Percentiles rank a stretch among this genome's conserved stretches.
Conservation (phyloP, 2,329 filamentous ascomycete genomes). For the Leptographium galeiforme region DNA sequence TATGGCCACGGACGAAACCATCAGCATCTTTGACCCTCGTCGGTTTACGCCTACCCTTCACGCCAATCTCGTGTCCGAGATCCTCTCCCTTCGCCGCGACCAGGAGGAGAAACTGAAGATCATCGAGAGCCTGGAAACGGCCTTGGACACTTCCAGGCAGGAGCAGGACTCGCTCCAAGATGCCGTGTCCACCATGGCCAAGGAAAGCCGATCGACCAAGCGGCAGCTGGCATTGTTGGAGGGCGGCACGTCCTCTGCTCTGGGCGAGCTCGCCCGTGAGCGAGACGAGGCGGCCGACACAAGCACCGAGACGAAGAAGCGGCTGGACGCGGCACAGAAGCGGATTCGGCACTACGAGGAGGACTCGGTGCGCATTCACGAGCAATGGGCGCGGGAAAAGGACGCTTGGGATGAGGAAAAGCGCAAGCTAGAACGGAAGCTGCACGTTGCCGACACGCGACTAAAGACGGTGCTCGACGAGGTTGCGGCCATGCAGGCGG, state of each 20-base stretch:
- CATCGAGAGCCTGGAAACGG: constrained; percentile 73
- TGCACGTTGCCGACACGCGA: constrained; percentile 82
- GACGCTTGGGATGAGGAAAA: constrained; percentile 74
- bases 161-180: constrained; percentile 62
- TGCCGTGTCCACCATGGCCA: constrained; percentile 47
- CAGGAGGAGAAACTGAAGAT: constrained; percentile 79
- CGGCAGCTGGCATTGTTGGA: constrained; percentile 79
- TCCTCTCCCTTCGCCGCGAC: constrained; percentile 72
- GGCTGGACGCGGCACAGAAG: constrained; percentile 66
- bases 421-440: constrained; percentile 66
- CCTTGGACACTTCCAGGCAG: constrained; percentile 53
- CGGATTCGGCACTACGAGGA: constrained; percentile 70
- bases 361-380: constrained; percentile 63
- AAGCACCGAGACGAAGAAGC: constrained; percentile 57
- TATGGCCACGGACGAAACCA: constrained; percentile 50
- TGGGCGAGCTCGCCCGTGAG: constrained; percentile 73
- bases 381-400: constrained; percentile 73
- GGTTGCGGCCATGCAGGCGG: constrained; percentile 56
- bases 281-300: constrained; percentile 70
- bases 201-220: constrained; percentile 69
- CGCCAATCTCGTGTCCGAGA: constrained; percentile 88
- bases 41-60: constrained; percentile 92
- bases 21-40: constrained; percentile 70
- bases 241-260: constrained; percentile 72
- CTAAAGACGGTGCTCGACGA: constrained; percentile 78